Evolutionary conservation across 1,139 yeast species (phyloP), one percentile per base, ranked within the genome.

Genomic region (Pichia cactophila): DNA sequence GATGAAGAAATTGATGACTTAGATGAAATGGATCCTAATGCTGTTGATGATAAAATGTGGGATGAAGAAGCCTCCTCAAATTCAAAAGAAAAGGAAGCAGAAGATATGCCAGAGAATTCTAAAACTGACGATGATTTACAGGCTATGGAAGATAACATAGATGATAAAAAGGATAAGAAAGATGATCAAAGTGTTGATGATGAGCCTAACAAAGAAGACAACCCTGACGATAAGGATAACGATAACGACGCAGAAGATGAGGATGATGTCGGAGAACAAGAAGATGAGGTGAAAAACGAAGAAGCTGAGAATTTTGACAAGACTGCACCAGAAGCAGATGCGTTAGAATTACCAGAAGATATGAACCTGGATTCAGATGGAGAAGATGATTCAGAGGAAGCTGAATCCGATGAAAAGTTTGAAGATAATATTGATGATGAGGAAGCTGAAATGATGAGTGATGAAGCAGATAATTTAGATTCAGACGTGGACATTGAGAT

Each of bases 31-130:
- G 97, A 92, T 72, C 96, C 96, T 2, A 87, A 90, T 66, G 96
- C 96, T 6, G 80, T 92, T 46, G 98, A 94, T 65, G 98, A 94
- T 59, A 92, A 92, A 70, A 87, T 92, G 96, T 92, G 98, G 98
- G 95, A 92, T 61, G 97, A 89, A 61, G 89, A 90, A 64, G 86
- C 86, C 14, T 77, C 81, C 50, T 90, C 86, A 12, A 81, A 81
- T 49, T 75, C 77, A 41, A 82, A 84, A 61, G 88, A 84, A 60
- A 83, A 84, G 61, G 84, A 83, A 44, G 77, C 88, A 20, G 89
- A 86, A 36, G 73, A 78, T 49, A 70, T 81, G 65, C 83, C 87
- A 1, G 80, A 81, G 29, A 72, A 77, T 50, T 69, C 80, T 2
- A 65, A 66, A n/a, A 71, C 74, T 29, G 73, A 77, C 47, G 83